A percentile compares a stretch with the other conserved stretches of the same genome.
phyloP scores from a whole-genome alignment of 2,329 filamentous ascomycete species.

The Epichloe hybrida region DNA sequence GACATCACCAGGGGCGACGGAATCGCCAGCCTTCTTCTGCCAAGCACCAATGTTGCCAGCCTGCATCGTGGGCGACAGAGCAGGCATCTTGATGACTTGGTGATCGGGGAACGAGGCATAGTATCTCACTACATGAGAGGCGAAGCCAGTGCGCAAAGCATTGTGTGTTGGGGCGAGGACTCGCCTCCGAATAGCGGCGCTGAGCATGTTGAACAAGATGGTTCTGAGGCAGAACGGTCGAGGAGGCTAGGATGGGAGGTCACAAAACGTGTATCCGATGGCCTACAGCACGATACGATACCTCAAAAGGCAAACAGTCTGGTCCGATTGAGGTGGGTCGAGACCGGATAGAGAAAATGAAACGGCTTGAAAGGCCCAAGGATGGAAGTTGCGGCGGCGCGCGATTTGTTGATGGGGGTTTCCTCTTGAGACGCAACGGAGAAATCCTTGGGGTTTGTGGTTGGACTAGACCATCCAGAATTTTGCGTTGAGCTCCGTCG shows the following conservation, averaged over 20 bases:
- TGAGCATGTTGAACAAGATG: conserved; percentile 38
- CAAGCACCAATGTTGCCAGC: conserved; percentile 90
- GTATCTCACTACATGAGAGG: conserved; percentile 45
- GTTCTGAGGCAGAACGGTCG: conserved; percentile 12
- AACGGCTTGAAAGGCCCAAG: conserved; percentile 2
- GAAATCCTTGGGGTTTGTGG: conserved; percentile 23
- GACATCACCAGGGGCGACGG: conserved; percentile 80
- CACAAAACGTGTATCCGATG: not conserved
- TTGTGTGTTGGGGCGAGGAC: conserved; percentile 37
- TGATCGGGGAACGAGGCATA: conserved; percentile 85
- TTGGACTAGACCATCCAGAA: conserved; percentile 18
- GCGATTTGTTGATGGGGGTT: conserved; percentile 20
- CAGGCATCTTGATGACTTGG: conserved; percentile 94
- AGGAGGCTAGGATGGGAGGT: conserved; percentile 10
- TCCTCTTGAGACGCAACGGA: conserved; percentile 15
- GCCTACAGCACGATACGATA: not conserved
- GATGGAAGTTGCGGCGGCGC: conserved; percentile 8
- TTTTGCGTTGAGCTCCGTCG: conserved; percentile 29
- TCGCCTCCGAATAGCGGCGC: conserved; percentile 50
- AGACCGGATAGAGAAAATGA: conserved; percentile 8
- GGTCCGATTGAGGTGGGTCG: conserved; percentile 6
- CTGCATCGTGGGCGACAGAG: conserved; percentile 95
- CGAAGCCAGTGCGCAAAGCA: conserved; percentile 36
- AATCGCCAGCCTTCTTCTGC: conserved; percentile 94
- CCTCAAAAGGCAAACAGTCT: not conserved